phyloP scores from a whole-genome alignment of 805 yeast genomes.

The Lachancea kluyveri region DNA sequence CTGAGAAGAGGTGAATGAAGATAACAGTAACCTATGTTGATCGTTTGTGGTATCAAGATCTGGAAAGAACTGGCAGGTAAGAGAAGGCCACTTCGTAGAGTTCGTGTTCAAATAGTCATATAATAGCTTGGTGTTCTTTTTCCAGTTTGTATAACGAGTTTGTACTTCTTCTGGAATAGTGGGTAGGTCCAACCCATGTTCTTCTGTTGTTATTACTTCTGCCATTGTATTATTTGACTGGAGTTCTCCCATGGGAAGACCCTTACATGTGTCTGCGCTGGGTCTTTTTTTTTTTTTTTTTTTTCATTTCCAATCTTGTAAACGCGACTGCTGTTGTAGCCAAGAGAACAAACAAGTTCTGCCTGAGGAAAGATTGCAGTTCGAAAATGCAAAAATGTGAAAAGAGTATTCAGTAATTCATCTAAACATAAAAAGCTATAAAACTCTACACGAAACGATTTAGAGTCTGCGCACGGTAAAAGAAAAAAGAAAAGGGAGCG shows the following conservation, averaged over 20 bases:
- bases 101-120: conserved; percentile 70
- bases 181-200: too few relatives aligned
- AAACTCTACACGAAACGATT: background rate
- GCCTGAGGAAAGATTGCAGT: too few relatives aligned
- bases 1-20: conserved; percentile 31
- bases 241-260: too few relatives aligned
- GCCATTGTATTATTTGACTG: too few relatives aligned
- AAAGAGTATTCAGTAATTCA: too few relatives aligned
- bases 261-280: too few relatives aligned
- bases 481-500: background rate
- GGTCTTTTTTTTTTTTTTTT: too few relatives aligned
- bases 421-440: too few relatives aligned
- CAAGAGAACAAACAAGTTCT: too few relatives aligned
- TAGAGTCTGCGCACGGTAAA: background rate
- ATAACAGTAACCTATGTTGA: conserved; percentile 25
- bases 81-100: conserved; percentile 63
- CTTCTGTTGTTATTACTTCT: background rate
- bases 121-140: conserved; percentile 69
- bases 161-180: conserved; percentile 22
- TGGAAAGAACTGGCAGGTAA: conserved; percentile 66
- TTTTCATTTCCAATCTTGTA: too few relatives aligned
- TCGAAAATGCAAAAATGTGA: too few relatives aligned
- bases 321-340: too few relatives aligned
- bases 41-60: conserved; percentile 29
- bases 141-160: conserved; percentile 48